Conservation (phyloP, 2,329 filamentous ascomycete species). For the Lojkania enalia region DNA sequence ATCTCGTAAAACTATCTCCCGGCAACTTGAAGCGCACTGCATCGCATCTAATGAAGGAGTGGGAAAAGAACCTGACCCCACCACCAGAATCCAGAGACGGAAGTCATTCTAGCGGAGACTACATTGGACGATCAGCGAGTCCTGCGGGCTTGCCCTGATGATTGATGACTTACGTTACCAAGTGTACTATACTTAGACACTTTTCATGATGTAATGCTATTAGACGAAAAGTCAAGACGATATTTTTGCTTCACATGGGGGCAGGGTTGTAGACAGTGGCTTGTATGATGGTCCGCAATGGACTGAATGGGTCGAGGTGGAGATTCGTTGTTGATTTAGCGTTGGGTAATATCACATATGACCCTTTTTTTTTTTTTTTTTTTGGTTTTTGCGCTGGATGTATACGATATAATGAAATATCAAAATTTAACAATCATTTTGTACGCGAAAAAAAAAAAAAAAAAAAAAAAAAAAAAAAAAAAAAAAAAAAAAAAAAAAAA, state of each 20-base stretch:
- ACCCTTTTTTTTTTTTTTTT: neutral
- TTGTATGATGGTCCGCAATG: conserved; percentile 19
- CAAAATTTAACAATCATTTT: no score
- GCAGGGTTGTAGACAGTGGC: conserved; percentile 19
- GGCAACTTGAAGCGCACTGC: conserved; percentile 80
- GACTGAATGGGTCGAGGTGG: neutral
- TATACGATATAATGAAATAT: no score
- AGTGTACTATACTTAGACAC: conserved; percentile 12
- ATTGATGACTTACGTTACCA: conserved; percentile 19
- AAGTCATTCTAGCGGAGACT: conserved; percentile 40
- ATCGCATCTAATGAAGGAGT: conserved; percentile 85
- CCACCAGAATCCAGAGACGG: conserved; percentile 38
- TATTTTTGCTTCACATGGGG: conserved; percentile 21
- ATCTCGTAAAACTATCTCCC: conserved; percentile 71
- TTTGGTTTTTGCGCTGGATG: conserved; percentile 2
- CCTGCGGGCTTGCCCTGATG: conserved; percentile 26
- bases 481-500: no score
- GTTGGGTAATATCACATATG: no score
- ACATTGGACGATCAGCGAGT: conserved; percentile 37
- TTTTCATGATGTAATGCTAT: conserved; percentile 31
- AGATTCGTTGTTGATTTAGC: conserved; percentile 12
- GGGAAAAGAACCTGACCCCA: conserved; percentile 76
- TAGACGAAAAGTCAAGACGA: conserved; percentile 30
- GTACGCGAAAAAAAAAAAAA: no score
- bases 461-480: no score